Evolutionary conservation across 2,329 filamentous ascomycete species (phyloP).

Genomic region (Epichloe uncinata): DNA sequence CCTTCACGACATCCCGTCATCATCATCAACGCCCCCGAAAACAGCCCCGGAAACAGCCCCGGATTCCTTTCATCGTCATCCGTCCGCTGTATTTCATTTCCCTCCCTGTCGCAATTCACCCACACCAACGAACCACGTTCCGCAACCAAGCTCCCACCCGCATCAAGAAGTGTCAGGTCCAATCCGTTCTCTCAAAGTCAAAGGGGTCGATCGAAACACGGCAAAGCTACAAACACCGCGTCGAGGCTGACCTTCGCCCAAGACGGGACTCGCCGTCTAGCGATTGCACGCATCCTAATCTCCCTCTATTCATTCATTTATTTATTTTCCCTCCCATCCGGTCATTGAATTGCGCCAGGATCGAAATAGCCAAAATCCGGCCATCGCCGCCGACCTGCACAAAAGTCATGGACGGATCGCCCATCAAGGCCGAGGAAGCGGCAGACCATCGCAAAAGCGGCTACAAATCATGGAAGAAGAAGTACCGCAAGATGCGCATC

Average conservation of each 20-base stretch:
- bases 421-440: constrained; percentile 32
- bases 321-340: not conserved
- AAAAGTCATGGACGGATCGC: constrained; percentile 19
- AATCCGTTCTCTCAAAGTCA: not conserved
- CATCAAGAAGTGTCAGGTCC: not conserved
- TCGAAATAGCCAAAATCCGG: not conserved
- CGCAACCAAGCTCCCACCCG: not conserved
- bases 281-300: not conserved
- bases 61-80: not conserved
- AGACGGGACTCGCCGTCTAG: not conserved
- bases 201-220: not conserved
- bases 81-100: not conserved
- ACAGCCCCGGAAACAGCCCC: not conserved
- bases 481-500: constrained; percentile 84
- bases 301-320: not conserved
- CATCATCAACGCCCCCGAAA: not conserved
- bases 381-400: not conserved
- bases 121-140: not conserved
- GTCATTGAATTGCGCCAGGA: not conserved
- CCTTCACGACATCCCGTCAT: not conserved
- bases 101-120: not conserved
- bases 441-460: constrained; percentile 29
- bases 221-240: not conserved
- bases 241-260: not conserved
- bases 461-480: constrained; percentile 73